Evolutionary conservation across 768 basidiomycete species (phyloP), one percentile per base, ranked within the genome.

Genomic region (Candolleomyces aberdarensis): DNA sequence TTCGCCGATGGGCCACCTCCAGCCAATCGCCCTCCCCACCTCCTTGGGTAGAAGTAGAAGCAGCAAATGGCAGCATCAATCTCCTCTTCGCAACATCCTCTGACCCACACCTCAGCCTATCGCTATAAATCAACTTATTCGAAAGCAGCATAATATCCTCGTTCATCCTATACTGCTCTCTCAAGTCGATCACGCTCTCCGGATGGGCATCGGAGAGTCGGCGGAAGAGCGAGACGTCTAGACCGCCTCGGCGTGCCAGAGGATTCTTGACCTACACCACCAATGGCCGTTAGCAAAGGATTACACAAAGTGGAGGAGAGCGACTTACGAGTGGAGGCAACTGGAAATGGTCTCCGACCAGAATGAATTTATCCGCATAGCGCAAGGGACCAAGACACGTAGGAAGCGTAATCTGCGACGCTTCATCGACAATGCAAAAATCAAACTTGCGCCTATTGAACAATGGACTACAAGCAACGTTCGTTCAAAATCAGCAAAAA

Each of bases 331-430:
- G 82, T 0, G 97, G 97, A 10, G 96, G 96, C 2, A 99, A 85
- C 68, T 99, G 97, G 76, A 90, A 94, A 74, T 99, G 97, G 70
- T 98, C 97, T 7, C 97, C 97, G 17, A 98, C 96, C 13, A 98
- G 87, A 5, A 98, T 85, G 65, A 98, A 99, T 46, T 82, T 92
- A 55, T 94, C 84, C 1, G 96, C 94, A 67, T 89, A 92, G 0
- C 95, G 86, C 3, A 98, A 76, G 0, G 97, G 97, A 5, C 97
- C 97, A 1, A 98, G 78, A 67, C 94, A 98, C 0, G 95, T 96
- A 0, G 97, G 97, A 1, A 98, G 74, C 0, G 97, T 98, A 64
- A 98, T 95, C 70, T 98, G 96, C 0, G 97, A 98, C 0, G 97
- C 97, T 71, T 99, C 97, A 63, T 98, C 97, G 17, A 99, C 89